Evolutionary conservation across 805 yeast species (phyloP).

Genomic region (Candida loeiensis): DNA sequence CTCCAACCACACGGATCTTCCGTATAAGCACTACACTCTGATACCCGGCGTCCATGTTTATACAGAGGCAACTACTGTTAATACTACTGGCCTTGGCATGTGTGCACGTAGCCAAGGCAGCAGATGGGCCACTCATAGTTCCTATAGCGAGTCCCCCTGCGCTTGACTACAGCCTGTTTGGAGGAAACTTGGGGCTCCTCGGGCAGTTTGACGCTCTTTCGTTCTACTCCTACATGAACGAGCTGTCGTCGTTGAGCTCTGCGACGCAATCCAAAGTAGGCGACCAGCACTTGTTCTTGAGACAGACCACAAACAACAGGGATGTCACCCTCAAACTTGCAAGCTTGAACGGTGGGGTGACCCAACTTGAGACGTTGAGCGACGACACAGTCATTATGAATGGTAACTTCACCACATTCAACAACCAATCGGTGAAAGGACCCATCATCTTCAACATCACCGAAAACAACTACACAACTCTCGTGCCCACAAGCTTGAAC

Average conservation of each 20-base stretch:
- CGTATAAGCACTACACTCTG: neutral
- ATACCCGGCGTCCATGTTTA: neutral
- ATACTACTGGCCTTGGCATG: slow-evolving; percentile 1
- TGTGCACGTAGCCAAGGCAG: neutral
- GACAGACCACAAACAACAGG: slow-evolving; percentile 18
- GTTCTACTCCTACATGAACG: slow-evolving; percentile 24
- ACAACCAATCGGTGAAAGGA: slow-evolving; percentile 20
- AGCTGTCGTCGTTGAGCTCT: slow-evolving; percentile 19
- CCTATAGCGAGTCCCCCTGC: slow-evolving; percentile 15
- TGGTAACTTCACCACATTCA: slow-evolving; percentile 37
- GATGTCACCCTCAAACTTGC: slow-evolving; percentile 20
- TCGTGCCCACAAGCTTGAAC: slow-evolving; percentile 19
- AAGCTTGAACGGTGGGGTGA: slow-evolving; percentile 28
- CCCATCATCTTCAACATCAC: slow-evolving; percentile 38
- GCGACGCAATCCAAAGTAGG: neutral
- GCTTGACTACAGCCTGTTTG: slow-evolving; percentile 23
- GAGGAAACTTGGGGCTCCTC: slow-evolving; percentile 29
- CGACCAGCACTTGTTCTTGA: slow-evolving; percentile 19
- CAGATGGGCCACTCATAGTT: slow-evolving; percentile 1
- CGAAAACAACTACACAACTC: slow-evolving; percentile 19
- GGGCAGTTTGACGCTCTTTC: slow-evolving; percentile 31
- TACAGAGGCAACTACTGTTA: slow-evolving; percentile 2
- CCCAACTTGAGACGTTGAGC: slow-evolving; percentile 24
- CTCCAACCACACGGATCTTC: neutral
- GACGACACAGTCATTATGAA: slow-evolving; percentile 28